phyloP scores from a whole-genome alignment of 1,284 basidiomycete species.

The Cutaneotrichosporon sp. region DNA sequence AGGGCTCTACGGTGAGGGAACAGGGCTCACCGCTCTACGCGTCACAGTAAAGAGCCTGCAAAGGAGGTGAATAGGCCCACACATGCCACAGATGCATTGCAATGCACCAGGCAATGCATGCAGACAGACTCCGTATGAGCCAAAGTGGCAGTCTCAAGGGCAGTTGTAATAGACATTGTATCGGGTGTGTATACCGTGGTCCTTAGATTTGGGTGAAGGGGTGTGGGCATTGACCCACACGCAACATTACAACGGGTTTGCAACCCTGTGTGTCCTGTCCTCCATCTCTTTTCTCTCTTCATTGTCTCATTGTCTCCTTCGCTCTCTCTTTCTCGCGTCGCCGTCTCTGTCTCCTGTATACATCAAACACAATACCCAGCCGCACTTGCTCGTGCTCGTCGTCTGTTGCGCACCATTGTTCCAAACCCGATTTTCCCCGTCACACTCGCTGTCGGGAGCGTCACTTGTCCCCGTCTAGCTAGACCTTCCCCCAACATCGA shows the following conservation, averaged over 20 bases:
- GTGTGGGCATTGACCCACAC: no score
- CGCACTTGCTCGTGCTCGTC: background rate
- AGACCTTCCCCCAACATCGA: constrained; percentile 6
- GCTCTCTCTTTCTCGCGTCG: background rate
- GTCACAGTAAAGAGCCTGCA: no score
- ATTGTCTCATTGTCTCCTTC: background rate
- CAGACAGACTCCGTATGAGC: no score
- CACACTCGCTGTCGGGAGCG: background rate
- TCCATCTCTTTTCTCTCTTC: background rate
- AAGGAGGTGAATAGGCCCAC: no score
- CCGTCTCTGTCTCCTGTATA: background rate
- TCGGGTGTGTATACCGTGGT: no score
- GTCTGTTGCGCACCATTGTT: background rate
- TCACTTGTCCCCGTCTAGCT: constrained; percentile 9
- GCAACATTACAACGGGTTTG: background rate
- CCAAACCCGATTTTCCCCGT: background rate
- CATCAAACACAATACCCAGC: background rate
- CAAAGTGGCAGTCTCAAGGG: no score
- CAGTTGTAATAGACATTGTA: no score
- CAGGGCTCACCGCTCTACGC: no score
- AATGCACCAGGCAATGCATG: no score
- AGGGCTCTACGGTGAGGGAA: no score
- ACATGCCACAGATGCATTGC: no score
- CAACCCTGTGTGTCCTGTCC: background rate
- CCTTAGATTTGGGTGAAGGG: no score